A percentile compares a stretch with the other conserved stretches of the same genome.
These are phyloP conservation scores for Rhodomyrtus tomentosa DNA, from an alignment of 345 rosid genomes.

Conservation along the genomic window DNA sequence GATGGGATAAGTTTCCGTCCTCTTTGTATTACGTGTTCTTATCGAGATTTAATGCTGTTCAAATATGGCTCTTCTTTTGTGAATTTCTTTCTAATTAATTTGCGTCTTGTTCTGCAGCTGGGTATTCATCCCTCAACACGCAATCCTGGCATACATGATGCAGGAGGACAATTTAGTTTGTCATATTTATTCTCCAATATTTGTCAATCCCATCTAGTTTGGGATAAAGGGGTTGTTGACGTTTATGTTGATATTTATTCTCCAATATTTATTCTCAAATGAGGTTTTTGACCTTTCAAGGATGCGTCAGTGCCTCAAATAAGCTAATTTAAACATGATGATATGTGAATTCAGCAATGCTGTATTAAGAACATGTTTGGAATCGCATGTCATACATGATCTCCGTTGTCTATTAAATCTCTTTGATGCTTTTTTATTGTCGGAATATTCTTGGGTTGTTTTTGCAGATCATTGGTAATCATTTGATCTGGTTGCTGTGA, in stretches of 20 bases:
- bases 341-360: too few relatives aligned
- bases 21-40: neutral
- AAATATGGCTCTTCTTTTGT: neutral
- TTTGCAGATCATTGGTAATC: too few relatives aligned
- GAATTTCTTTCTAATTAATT: neutral
- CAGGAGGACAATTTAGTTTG: conserved; percentile 41
- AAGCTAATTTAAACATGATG: too few relatives aligned
- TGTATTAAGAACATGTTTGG: too few relatives aligned
- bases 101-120: conserved; percentile 41
- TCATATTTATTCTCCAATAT: conserved; percentile 43
- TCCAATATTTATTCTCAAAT: conserved; percentile 46
- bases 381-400: too few relatives aligned
- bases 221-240: too few relatives aligned
- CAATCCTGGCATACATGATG: conserved; percentile 46
- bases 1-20: neutral
- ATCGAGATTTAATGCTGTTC: neutral
- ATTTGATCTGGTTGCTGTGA: neutral
- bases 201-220: too few relatives aligned
- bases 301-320: too few relatives aligned
- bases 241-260: too few relatives aligned
- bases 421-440: too few relatives aligned
- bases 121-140: conserved; percentile 32
- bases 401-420: too few relatives aligned
- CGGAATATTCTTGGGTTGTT: too few relatives aligned
- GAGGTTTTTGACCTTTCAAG: conserved; percentile 42